phyloP scores from a whole-genome alignment of 139 green algal species.

The Micromonas pusilla region DNA sequence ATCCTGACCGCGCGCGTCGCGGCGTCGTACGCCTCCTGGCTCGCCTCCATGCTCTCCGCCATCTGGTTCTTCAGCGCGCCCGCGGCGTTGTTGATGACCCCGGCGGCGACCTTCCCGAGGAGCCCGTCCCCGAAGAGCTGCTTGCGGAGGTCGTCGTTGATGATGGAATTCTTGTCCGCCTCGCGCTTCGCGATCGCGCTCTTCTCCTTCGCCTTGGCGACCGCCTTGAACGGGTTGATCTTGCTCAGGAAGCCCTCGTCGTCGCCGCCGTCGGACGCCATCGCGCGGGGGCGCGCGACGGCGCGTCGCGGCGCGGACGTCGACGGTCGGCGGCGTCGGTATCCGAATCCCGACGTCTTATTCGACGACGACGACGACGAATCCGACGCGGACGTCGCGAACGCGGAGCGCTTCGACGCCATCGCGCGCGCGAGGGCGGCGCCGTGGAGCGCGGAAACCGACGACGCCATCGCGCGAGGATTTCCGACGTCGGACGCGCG shows the following conservation, averaged over 20 bases:
- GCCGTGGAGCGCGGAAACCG: no score
- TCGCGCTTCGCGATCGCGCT: neutral
- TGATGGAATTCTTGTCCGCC: neutral
- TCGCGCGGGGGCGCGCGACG: no score
- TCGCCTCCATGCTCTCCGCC: neutral
- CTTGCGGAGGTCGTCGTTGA: neutral
- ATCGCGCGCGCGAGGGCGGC: no score
- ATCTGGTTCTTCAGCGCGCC: neutral
- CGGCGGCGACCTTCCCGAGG: neutral
- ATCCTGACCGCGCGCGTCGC: neutral
- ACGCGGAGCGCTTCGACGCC: neutral
- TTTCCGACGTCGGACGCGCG: no score
- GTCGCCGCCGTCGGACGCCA: neutral
- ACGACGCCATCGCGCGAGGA: no score
- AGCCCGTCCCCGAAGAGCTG: conserved; percentile 17
- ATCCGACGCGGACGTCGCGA: neutral
- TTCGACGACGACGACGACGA: neutral
- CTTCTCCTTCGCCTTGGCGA: neutral
- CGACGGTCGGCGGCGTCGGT: no score
- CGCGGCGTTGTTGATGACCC: neutral
- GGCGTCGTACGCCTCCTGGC: conserved; percentile 11
- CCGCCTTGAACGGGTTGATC: conserved; percentile 19
- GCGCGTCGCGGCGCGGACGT: no score
- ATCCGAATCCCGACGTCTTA: no score
- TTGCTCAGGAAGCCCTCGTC: neutral